Conservation (phyloP, 2,329 filamentous ascomycete species). For the Sclerotinia spermophila region DNA sequence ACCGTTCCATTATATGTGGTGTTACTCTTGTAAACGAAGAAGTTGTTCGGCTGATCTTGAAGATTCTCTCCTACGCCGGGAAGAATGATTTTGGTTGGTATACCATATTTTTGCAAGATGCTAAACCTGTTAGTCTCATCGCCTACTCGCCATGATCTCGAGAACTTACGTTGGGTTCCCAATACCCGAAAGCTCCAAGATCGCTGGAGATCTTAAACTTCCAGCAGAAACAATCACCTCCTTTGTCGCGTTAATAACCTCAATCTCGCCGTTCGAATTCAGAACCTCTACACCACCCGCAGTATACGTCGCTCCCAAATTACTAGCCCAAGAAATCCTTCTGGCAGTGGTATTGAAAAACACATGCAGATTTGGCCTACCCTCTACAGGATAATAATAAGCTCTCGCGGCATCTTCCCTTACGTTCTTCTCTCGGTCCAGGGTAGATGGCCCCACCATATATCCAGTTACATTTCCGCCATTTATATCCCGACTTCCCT, state of each 20-base stretch:
- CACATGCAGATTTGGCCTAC: slow-evolving; percentile 22
- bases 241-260: slow-evolving; percentile 29
- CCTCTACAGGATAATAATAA: slow-evolving; percentile 26
- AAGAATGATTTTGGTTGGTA: slow-evolving; percentile 22
- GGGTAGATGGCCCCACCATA: slow-evolving; percentile 21
- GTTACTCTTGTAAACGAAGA: slow-evolving; percentile 2
- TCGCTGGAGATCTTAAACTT: slow-evolving; percentile 32
- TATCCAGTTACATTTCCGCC: slow-evolving; percentile 23
- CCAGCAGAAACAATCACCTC: slow-evolving; percentile 37
- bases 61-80: slow-evolving; percentile 31
- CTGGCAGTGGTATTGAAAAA: slow-evolving; percentile 25
- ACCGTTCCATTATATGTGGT: slow-evolving; percentile 27
- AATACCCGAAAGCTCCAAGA: slow-evolving; percentile 40
- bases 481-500: slow-evolving; percentile 22
- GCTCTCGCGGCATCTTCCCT: slow-evolving; percentile 27
- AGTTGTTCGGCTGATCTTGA: slow-evolving; percentile 30
- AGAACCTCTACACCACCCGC: slow-evolving; percentile 30
- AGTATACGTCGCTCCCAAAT: slow-evolving; percentile 38
- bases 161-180: slow-evolving; percentile 26
- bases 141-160: background rate
- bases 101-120: slow-evolving; percentile 21
- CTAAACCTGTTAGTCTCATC: slow-evolving; percentile 3
- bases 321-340: slow-evolving; percentile 20
- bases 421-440: slow-evolving; percentile 30
- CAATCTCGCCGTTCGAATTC: slow-evolving; percentile 14